Percentiles rank a stretch among this genome's conserved stretches.
Evolutionary conservation across 192 early-diverging fungal genomes (phyloP).

Genomic region (Coemansia asiatica): DNA sequence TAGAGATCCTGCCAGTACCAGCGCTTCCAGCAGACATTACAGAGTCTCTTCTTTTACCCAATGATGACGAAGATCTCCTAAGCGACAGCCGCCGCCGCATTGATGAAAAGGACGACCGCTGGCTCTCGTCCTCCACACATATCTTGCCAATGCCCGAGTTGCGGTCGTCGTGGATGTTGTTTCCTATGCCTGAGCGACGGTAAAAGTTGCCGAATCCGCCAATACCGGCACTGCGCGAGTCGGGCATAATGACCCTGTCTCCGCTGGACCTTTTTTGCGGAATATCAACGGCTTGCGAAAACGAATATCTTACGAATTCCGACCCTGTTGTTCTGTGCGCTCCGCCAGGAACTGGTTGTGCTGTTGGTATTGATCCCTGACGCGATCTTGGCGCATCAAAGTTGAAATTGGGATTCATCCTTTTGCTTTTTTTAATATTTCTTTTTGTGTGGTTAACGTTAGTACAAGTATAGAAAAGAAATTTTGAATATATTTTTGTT

Average conservation of each 20-base stretch:
- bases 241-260: constrained; percentile 3
- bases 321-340: background rate
- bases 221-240: constrained; percentile 13
- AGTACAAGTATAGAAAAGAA: too few species aligned
- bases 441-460: background rate
- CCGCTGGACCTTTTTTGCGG: background rate
- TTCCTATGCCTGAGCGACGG: constrained; percentile 26
- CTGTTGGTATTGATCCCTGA: background rate
- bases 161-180: constrained; percentile 15
- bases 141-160: constrained; percentile 38
- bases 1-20: background rate
- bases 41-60: background rate
- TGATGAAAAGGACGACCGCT: constrained; percentile 9
- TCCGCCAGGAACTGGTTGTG: constrained; percentile 2
- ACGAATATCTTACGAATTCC: background rate
- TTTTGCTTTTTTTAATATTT: background rate
- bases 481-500: too few species aligned
- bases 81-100: constrained; percentile 6
- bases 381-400: background rate
- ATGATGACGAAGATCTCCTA: background rate
- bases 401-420: constrained; percentile 5
- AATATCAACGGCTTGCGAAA: constrained; percentile 12
- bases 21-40: background rate
- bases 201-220: constrained; percentile 19
- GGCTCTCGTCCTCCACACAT: constrained; percentile 15